Evolutionary conservation across 2,329 filamentous ascomycete genomes (phyloP).

Genomic region (Fusarium marasasianum): DNA sequence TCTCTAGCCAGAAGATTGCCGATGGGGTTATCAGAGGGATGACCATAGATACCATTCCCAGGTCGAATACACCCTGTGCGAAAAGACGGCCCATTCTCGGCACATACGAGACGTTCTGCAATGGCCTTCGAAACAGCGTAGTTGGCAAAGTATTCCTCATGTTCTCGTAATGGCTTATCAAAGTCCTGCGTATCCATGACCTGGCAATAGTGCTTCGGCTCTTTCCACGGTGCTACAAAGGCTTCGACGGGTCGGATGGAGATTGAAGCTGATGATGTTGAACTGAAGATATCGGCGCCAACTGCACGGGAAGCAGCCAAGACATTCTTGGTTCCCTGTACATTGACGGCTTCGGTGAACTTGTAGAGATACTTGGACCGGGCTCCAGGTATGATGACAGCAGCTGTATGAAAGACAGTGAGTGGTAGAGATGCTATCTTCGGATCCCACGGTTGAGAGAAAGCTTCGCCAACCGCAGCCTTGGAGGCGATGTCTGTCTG

Average conservation of each 20-base stretch:
- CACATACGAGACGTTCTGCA: background rate
- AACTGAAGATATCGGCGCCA: background rate
- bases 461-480: background rate
- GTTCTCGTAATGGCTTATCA: background rate
- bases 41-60: slow-evolving; percentile 2
- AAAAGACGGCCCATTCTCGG: background rate
- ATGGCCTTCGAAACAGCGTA: background rate
- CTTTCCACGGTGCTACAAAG: background rate
- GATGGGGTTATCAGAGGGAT: background rate
- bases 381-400: background rate
- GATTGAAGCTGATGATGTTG: slow-evolving; percentile 3
- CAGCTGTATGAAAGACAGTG: slow-evolving; percentile 9
- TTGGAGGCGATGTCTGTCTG: slow-evolving; percentile 5
- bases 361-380: slow-evolving; percentile 2
- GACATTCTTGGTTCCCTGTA: slow-evolving; percentile 8
- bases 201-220: background rate
- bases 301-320: background rate
- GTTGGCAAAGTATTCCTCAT: background rate
- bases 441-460: background rate
- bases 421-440: background rate
- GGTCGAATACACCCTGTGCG: slow-evolving; percentile 15
- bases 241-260: background rate
- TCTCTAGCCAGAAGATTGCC: background rate
- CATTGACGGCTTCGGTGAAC: background rate
- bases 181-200: background rate